phyloP scores from a whole-genome alignment of 768 basidiomycete genomes.

The Tricholoma flavovirens region DNA sequence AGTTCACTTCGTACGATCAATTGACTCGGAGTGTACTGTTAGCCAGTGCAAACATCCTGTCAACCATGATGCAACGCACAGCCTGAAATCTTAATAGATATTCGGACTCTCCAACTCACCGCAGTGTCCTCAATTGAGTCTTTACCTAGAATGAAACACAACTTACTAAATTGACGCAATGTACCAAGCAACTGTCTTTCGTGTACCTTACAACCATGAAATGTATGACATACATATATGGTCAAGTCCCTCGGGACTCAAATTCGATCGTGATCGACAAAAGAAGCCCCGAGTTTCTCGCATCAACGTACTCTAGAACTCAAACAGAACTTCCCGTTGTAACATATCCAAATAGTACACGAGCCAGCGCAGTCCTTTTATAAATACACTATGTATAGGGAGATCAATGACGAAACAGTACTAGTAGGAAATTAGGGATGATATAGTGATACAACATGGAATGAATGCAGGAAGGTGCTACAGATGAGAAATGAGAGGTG shows the following conservation, averaged over 20 bases:
- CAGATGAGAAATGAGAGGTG: not conserved
- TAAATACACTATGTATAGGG: conserved; percentile 6
- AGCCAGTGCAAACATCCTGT: too few relatives aligned
- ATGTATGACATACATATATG: not conserved
- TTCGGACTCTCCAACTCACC: too few relatives aligned
- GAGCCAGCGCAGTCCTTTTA: conserved; percentile 1
- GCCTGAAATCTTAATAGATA: too few relatives aligned
- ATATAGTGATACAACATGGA: conserved; percentile 5
- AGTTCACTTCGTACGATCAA: too few relatives aligned
- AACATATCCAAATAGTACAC: conserved; percentile 2
- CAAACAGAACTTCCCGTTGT: not conserved
- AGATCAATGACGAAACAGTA: not conserved
- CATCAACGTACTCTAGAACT: not conserved
- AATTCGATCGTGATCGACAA: conserved; percentile 1
- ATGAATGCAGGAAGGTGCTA: not conserved
- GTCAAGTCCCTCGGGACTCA: not conserved
- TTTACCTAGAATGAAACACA: not conserved
- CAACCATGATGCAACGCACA: too few relatives aligned
- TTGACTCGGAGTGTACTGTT: too few relatives aligned
- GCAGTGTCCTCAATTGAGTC: not conserved
- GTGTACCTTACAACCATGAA: not conserved
- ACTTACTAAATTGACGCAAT: not conserved
- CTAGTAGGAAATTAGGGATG: not conserved
- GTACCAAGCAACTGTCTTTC: not conserved
- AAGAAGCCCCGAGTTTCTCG: not conserved